Conservation (phyloP, 2,329 filamentous ascomycete genomes). For the Cladophialophora chaetospira region DNA sequence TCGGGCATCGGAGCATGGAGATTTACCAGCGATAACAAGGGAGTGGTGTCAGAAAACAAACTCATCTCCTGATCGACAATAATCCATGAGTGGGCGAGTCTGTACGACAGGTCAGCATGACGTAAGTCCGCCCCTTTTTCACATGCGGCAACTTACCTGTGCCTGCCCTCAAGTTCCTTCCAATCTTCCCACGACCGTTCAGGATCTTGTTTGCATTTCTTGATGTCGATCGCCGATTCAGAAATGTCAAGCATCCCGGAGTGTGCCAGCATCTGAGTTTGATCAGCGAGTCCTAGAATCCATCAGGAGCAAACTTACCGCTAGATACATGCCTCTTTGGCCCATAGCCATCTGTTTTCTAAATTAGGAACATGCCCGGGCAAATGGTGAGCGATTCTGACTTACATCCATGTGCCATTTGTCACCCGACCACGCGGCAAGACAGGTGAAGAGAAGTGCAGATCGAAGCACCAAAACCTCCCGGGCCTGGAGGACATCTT, state of each 20-base stretch:
- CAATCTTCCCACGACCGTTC: conserved; percentile 64
- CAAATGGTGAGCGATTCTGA: not conserved
- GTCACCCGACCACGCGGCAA: conserved; percentile 73
- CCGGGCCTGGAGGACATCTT: conserved; percentile 67
- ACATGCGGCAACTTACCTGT: conserved; percentile 51
- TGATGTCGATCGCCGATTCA: conserved; percentile 48
- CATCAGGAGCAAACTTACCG: conserved; percentile 46
- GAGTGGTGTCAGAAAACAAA: conserved; percentile 65
- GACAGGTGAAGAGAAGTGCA: conserved; percentile 67
- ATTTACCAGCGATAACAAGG: conserved; percentile 66
- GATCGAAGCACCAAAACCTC: conserved; percentile 66
- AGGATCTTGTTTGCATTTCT: conserved; percentile 49
- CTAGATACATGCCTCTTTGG: conserved; percentile 71
- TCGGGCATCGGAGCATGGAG: conserved; percentile 66
- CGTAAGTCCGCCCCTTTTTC: not conserved
- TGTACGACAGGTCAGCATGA: conserved; percentile 36
- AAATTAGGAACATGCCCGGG: conserved; percentile 13
- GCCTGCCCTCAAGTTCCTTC: conserved; percentile 65
- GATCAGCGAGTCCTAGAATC: conserved; percentile 11
- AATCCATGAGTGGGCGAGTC: conserved; percentile 73
- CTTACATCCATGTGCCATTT: conserved; percentile 71
- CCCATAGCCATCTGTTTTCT: conserved; percentile 63
- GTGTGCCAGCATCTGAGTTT: conserved; percentile 64
- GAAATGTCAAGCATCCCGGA: conserved; percentile 65
- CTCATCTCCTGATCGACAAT: conserved; percentile 73